These are phyloP conservation scores for Sutorius australiensis DNA, from an alignment of 768 basidiomycete genomes.

Conservation along the genomic window DNA sequence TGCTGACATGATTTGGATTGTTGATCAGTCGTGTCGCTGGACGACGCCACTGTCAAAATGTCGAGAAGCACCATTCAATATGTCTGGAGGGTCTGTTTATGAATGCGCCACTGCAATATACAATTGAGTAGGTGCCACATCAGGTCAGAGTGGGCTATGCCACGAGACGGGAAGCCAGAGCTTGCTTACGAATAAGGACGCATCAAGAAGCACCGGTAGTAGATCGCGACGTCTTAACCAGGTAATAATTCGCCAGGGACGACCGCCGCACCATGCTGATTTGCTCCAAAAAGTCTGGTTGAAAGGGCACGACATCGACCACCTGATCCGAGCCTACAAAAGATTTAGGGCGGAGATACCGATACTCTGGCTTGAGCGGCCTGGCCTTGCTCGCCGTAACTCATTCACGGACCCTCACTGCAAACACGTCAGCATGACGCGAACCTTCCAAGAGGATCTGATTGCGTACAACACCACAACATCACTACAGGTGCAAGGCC, in stretches of 20 bases:
- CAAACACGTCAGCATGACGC: slow-evolving; percentile 30
- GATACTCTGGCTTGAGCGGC: neutral
- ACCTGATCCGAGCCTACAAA: neutral
- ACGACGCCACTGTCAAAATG: slow-evolving; percentile 25
- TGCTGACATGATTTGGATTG: slow-evolving; percentile 12
- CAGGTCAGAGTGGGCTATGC: slow-evolving; percentile 8
- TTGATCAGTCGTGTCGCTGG: slow-evolving; percentile 14
- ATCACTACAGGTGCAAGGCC: slow-evolving; percentile 11
- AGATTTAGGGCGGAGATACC: slow-evolving; percentile 24
- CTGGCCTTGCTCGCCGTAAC: slow-evolving; percentile 24
- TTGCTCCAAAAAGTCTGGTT: slow-evolving; percentile 4
- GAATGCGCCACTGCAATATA: slow-evolving; percentile 15
- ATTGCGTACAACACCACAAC: slow-evolving; percentile 26
- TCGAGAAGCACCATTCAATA: slow-evolving; percentile 9
- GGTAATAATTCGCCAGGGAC: slow-evolving; percentile 7
- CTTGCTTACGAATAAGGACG: slow-evolving; percentile 8
- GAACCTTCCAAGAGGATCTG: slow-evolving; percentile 15
- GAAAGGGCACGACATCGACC: neutral
- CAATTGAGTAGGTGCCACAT: slow-evolving; percentile 4
- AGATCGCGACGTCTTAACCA: slow-evolving; percentile 19
- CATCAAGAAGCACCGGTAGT: slow-evolving; percentile 21
- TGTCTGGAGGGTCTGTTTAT: slow-evolving; percentile 18
- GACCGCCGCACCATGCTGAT: neutral
- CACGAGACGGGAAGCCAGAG: slow-evolving; percentile 14
- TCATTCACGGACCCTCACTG: slow-evolving; percentile 21